These are phyloP conservation scores for Phoenix roebelenii DNA, from an alignment of 176 grass and related monocot species.

Conservation along the genomic window DNA sequence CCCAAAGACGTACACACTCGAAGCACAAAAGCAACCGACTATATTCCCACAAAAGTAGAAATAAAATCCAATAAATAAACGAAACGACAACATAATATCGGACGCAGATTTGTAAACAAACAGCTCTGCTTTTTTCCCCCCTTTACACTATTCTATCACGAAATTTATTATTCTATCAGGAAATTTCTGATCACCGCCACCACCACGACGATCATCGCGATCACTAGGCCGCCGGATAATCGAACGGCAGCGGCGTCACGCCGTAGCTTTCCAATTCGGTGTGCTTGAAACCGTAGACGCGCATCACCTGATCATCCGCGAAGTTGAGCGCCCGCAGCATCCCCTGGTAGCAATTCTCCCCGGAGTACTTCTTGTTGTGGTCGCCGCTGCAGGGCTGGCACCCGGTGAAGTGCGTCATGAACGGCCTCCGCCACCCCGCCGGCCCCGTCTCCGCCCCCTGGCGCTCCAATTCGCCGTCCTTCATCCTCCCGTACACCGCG, in stretches of 20 bases:
- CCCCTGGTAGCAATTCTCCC: conserved; percentile 54
- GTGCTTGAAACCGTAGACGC: conserved; percentile 61
- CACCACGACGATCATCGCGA: not conserved
- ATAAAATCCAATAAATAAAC: too few species aligned
- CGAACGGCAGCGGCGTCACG: conserved; percentile 51
- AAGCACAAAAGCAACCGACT: too few species aligned
- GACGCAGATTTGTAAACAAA: too few species aligned
- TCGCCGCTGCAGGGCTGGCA: conserved; percentile 88
- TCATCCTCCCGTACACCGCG: conserved; percentile 22
- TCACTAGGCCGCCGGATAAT: conserved; percentile 29
- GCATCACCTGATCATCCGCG: conserved; percentile 85
- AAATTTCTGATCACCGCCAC: too few species aligned
- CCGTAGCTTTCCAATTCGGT: conserved; percentile 24
- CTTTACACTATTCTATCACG: too few species aligned
- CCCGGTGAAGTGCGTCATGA: conserved; percentile 91
- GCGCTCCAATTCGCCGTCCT: conserved; percentile 24
- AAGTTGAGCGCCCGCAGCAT: conserved; percentile 75
- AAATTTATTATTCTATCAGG: too few species aligned
- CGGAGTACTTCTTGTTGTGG: conserved; percentile 55
- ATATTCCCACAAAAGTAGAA: too few species aligned
- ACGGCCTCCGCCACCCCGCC: conserved; percentile 45
- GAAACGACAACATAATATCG: too few species aligned
- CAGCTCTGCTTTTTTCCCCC: too few species aligned
- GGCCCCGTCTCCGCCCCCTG: conserved; percentile 27
- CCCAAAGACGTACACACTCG: too few species aligned